Evolutionary conservation across 2,329 filamentous ascomycete genomes (phyloP), one percentile per base, ranked within the genome.

Genomic region (Aspergillus texensis): DNA sequence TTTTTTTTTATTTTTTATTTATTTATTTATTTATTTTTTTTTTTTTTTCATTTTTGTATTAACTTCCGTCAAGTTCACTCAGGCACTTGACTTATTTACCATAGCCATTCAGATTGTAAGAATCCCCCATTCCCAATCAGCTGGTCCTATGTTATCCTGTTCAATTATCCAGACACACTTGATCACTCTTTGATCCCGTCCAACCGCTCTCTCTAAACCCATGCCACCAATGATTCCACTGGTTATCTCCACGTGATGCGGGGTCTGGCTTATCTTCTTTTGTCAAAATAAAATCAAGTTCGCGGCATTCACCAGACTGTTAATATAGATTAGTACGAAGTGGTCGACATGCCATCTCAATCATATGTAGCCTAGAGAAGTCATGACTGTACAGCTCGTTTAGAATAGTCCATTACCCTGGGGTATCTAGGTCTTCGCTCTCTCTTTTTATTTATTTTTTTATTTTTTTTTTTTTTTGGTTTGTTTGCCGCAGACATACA

Each of bases 191-290:
- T 36, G 34, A 41, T 41, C 36, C 39, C 39, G 6, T 28, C 26
- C 26, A 28, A 28, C 6, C 26, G 6, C 26, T 6, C 26, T 28
- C 26, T 28, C 26, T 1, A 19, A 41, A 54, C 36, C n/a, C 28
- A 21, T 53, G 41, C 58, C 65, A 67, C 58, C 65, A 67, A 66
- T 65, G 19, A 62, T 41, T 48, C 14, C 11, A 2, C 3, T 4
- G 3, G 55, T 57, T 68, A 67, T 68, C 67, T 14, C 61, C 67
- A 69, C 66, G 66, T 69, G 67, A 69, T 65, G 67, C 66, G 67
- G 67, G 66, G 67, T 57, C 24, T 34, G 61, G 43, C 62, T 69
- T 65, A 69, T 69, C 67, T 34, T 54, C 43, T 26, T 21, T 32
- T 21, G 16, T 52, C 28, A 28, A n/a, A 32, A 28, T 28, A 28